phyloP scores from a whole-genome alignment of 345 rosid genomes.

The Limnanthes douglasii region DNA sequence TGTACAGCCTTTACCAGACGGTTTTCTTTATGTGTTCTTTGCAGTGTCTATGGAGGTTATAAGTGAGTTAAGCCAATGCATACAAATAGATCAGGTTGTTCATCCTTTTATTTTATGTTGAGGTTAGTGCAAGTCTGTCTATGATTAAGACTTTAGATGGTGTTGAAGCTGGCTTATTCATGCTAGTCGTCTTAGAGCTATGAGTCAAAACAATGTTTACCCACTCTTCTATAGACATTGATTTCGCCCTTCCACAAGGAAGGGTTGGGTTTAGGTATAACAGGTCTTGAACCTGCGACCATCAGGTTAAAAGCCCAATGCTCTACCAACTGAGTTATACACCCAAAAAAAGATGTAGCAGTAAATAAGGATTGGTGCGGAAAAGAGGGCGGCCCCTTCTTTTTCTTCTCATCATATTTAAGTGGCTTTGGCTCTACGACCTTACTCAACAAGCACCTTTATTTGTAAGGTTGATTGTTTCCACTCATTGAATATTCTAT shows the following conservation, averaged over 20 bases:
- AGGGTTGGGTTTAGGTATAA: too few relatives aligned
- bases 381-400: too few relatives aligned
- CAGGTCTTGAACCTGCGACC: too few relatives aligned
- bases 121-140: constrained; percentile 2
- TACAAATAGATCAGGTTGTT: not conserved
- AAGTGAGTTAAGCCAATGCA: not conserved
- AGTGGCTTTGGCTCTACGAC: too few relatives aligned
- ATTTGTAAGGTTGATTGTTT: not conserved
- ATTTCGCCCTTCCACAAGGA: too few relatives aligned
- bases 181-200: constrained; percentile 1
- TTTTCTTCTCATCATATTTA: too few relatives aligned
- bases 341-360: too few relatives aligned
- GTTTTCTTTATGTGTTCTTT: not conserved
- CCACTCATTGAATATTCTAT: not conserved
- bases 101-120: not conserved
- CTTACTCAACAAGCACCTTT: not conserved
- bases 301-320: too few relatives aligned
- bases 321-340: too few relatives aligned
- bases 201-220: not conserved
- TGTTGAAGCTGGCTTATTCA: constrained; percentile 5
- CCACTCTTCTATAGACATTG: not conserved
- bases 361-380: too few relatives aligned
- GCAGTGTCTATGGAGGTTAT: not conserved
- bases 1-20: not conserved
- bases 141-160: constrained; percentile 4